Conservation (phyloP, 1,139 yeast genomes). For the Arxiozyma bovina region DNA sequence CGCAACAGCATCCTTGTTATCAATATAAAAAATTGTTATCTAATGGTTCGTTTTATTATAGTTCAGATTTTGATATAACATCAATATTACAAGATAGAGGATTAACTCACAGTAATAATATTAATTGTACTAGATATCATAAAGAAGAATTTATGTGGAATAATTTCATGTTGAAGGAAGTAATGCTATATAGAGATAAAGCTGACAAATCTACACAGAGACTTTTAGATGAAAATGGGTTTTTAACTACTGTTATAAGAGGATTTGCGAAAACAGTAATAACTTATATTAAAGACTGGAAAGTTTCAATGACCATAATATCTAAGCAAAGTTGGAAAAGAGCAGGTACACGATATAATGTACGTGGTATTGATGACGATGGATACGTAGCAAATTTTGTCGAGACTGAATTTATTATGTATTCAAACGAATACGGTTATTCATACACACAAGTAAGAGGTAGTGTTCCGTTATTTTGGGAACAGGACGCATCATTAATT, state of each 20-base stretch:
- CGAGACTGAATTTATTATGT: constrained; percentile 78
- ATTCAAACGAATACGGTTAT: constrained; percentile 49
- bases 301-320: constrained; percentile 64
- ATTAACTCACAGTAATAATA: constrained; percentile 25
- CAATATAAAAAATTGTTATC: constrained; percentile 68
- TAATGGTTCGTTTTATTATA: constrained; percentile 86
- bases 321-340: constrained; percentile 93
- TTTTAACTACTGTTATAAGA: constrained; percentile 82
- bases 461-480: constrained; percentile 96
- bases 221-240: constrained; percentile 63
- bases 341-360: constrained; percentile 92
- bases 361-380: constrained; percentile 91
- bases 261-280: constrained; percentile 82
- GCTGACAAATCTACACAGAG: constrained; percentile 51
- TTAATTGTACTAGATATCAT: constrained; percentile 44
- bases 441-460: constrained; percentile 88
- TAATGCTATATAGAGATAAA: constrained; percentile 64
- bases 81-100: constrained; percentile 72
- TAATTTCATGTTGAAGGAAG: constrained; percentile 77
- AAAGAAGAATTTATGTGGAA: constrained; percentile 97
- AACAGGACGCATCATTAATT: constrained; percentile 79
- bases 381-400: constrained; percentile 95
- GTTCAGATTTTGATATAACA: constrained; percentile 86
- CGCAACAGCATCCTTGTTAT: constrained; percentile 70
- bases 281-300: constrained; percentile 42